phyloP scores from a whole-genome alignment of 176 grass and related monocot genomes.

The Phragmites australis region DNA sequence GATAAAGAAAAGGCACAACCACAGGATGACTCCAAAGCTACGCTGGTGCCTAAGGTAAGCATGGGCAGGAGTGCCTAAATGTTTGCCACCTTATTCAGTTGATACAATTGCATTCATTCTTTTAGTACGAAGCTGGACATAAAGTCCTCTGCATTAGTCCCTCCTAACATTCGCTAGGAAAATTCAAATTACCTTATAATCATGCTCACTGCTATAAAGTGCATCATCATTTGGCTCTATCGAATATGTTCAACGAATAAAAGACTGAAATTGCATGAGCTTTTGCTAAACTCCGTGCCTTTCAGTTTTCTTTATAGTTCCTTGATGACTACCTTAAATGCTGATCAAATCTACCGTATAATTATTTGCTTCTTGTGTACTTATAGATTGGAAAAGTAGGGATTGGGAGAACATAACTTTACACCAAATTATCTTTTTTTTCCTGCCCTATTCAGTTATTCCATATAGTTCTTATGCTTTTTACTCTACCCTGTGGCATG shows the following conservation, averaged over 20 bases:
- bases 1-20: constrained; percentile 67
- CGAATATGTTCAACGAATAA: background rate
- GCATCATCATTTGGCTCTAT: background rate
- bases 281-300: constrained; percentile 25
- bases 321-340: background rate
- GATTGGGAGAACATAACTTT: background rate
- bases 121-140: background rate
- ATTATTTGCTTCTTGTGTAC: background rate
- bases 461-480: background rate
- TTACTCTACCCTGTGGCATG: background rate
- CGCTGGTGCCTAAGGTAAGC: constrained; percentile 77
- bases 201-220: background rate
- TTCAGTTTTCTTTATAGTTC: constrained; percentile 3
- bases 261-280: constrained; percentile 16
- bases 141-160: background rate
- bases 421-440: background rate
- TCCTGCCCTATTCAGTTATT: too few species aligned
- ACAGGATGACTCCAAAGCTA: constrained; percentile 87
- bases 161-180: background rate
- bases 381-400: background rate
- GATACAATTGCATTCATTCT: constrained; percentile 17
- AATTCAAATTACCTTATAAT: background rate
- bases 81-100: background rate
- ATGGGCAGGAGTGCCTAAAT: background rate
- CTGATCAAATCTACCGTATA: background rate